Evolutionary conservation across 768 basidiomycete genomes (phyloP).

Genomic region (Russula brevipes): DNA sequence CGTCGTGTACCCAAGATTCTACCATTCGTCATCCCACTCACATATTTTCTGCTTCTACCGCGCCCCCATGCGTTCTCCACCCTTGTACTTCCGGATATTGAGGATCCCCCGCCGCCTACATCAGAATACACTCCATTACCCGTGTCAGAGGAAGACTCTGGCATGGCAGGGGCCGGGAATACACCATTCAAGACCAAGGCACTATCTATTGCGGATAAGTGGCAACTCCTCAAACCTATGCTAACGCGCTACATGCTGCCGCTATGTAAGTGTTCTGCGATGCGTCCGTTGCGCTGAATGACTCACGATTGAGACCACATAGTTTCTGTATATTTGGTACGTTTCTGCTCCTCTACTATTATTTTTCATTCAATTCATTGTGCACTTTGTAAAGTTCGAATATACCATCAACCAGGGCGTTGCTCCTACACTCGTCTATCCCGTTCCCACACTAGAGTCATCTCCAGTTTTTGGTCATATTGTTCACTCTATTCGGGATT

Average conservation of each 20-base stretch:
- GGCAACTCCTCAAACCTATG: constrained; percentile 74
- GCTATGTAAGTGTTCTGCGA: constrained; percentile 54
- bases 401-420: constrained; percentile 93
- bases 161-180: constrained; percentile 24
- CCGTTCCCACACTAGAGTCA: constrained; percentile 60
- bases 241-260: constrained; percentile 88
- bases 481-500: constrained; percentile 82
- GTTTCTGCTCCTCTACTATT: constrained; percentile 26
- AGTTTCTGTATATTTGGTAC: constrained; percentile 61
- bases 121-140: constrained; percentile 45
- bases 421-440: constrained; percentile 84
- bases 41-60: constrained; percentile 77
- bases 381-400: constrained; percentile 56
- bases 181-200: constrained; percentile 34
- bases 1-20: constrained; percentile 50
- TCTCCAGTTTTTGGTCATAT: constrained; percentile 66
- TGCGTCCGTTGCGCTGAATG: background rate
- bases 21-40: constrained; percentile 72
- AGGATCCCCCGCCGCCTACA: constrained; percentile 15
- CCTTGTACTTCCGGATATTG: constrained; percentile 29
- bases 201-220: constrained; percentile 70
- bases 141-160: constrained; percentile 25
- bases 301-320: constrained; percentile 4
- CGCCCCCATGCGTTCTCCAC: constrained; percentile 45
- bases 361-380: constrained; percentile 7